phyloP scores from a whole-genome alignment of 108 stramenopile species.

The Skeletonema marinoi region DNA sequence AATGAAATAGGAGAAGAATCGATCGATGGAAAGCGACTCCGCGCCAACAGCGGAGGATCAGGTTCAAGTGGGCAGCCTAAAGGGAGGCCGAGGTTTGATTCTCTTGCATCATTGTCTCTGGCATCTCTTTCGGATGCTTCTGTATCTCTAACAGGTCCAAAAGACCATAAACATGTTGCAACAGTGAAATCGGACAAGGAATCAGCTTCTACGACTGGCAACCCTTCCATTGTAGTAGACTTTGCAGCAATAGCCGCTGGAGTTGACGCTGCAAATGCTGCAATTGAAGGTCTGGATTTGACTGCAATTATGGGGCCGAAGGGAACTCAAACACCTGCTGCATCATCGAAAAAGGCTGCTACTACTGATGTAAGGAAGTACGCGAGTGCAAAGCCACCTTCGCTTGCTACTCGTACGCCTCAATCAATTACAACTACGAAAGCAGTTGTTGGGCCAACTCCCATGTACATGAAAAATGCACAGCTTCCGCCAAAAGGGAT shows the following conservation, averaged over 20 bases:
- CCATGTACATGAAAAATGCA: conserved; percentile 8
- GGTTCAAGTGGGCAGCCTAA: conserved; percentile 22
- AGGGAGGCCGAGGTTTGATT: conserved; percentile 58
- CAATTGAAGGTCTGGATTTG: conserved; percentile 65
- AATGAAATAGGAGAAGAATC: conserved; percentile 45
- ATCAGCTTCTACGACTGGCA: conserved; percentile 12
- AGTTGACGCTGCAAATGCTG: conserved; percentile 78
- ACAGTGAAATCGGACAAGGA: conserved; percentile 10
- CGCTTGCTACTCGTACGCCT: background rate
- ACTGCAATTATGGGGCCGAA: conserved; percentile 26
- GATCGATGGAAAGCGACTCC: conserved; percentile 14
- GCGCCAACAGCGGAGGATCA: conserved; percentile 22
- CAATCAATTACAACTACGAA: background rate
- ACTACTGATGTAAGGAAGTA: conserved; percentile 2
- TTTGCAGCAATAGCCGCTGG: conserved; percentile 81
- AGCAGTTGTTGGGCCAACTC: conserved; percentile 4
- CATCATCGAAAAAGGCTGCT: conserved; percentile 5
- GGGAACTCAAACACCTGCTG: conserved; percentile 8
- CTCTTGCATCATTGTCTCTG: conserved; percentile 64
- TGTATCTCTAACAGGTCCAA: conserved; percentile 31
- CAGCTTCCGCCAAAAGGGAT: background rate
- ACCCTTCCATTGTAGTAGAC: conserved; percentile 63
- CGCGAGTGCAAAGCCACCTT: background rate
- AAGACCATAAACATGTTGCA: conserved; percentile 18
- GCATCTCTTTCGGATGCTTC: conserved; percentile 56